These are phyloP conservation scores for Digitaria exilis DNA, from an alignment of 202 grass and related monocot genomes.

Conservation along the genomic window DNA sequence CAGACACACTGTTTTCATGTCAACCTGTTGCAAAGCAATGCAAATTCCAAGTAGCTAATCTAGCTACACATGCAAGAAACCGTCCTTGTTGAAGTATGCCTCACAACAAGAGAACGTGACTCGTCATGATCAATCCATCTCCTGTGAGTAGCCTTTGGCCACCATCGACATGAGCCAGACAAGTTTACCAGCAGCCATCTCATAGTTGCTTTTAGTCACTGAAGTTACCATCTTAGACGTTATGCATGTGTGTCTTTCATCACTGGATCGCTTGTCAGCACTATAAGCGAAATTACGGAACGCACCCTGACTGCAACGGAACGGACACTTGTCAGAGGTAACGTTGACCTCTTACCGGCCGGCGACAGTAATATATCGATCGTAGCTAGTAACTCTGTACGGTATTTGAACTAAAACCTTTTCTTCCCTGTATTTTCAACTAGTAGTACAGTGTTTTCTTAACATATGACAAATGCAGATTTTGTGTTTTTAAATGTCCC, in stretches of 20 bases:
- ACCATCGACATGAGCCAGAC: background rate
- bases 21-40: background rate
- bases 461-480: no score
- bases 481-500: no score
- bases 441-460: no score
- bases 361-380: conserved; percentile 6
- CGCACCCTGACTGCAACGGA: background rate
- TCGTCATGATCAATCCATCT: background rate
- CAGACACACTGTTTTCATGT: background rate
- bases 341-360: conserved; percentile 6
- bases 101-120: conserved; percentile 24
- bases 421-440: no score
- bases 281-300: background rate
- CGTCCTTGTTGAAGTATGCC: conserved; percentile 13
- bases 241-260: background rate
- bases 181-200: no score
- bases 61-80: background rate
- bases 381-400: background rate
- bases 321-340: background rate
- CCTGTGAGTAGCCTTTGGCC: background rate
- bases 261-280: background rate
- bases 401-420: no score
- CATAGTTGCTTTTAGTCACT: background rate
- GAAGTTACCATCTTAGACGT: no score
- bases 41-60: background rate